A percentile compares a stretch with the other conserved stretches of the same genome.
These are phyloP conservation scores for Suillus placidus DNA, from an alignment of 768 basidiomycete genomes.

Conservation along the genomic window DNA sequence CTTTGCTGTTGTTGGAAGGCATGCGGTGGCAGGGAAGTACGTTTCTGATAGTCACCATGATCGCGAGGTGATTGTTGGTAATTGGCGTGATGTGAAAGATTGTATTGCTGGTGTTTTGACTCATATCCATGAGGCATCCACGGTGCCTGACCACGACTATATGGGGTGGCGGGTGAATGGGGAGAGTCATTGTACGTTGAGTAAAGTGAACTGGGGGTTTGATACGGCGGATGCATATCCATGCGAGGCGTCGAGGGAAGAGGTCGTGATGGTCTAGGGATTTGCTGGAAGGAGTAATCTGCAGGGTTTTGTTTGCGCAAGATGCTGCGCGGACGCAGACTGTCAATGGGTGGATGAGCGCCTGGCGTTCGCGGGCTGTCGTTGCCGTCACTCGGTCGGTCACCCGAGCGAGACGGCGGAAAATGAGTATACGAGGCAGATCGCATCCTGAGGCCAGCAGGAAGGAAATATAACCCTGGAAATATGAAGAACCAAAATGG, in stretches of 20 bases:
- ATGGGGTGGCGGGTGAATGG: conserved; percentile 23
- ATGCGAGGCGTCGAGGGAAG: conserved; percentile 15
- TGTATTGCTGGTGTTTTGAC: conserved; percentile 14
- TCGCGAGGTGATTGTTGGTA: conserved; percentile 18
- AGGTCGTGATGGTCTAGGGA: conserved; percentile 8
- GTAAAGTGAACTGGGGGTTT: conserved; percentile 26
- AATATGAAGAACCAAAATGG: not conserved
- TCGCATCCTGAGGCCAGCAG: conserved; percentile 19
- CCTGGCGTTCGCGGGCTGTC: conserved; percentile 7
- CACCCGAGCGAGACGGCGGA: conserved; percentile 15
- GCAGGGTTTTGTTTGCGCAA: conserved; percentile 19
- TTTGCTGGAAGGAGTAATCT: conserved; percentile 11
- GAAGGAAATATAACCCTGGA: conserved; percentile 5
- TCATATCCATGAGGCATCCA: conserved; percentile 26
- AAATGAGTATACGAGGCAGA: conserved; percentile 24
- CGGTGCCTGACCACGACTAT: conserved; percentile 12
- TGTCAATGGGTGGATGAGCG: conserved; percentile 8
- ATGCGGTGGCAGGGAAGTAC: conserved; percentile 20
- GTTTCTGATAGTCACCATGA: conserved; percentile 14
- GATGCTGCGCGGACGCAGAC: conserved; percentile 21
- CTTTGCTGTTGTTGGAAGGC: conserved; percentile 15
- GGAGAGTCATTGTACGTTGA: conserved; percentile 21
- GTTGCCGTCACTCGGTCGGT: conserved; percentile 7
- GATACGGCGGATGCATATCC: conserved; percentile 10
- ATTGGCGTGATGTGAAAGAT: conserved; percentile 15